Conservation (phyloP, 768 basidiomycete genomes). For the Amyloporia xantha region DNA sequence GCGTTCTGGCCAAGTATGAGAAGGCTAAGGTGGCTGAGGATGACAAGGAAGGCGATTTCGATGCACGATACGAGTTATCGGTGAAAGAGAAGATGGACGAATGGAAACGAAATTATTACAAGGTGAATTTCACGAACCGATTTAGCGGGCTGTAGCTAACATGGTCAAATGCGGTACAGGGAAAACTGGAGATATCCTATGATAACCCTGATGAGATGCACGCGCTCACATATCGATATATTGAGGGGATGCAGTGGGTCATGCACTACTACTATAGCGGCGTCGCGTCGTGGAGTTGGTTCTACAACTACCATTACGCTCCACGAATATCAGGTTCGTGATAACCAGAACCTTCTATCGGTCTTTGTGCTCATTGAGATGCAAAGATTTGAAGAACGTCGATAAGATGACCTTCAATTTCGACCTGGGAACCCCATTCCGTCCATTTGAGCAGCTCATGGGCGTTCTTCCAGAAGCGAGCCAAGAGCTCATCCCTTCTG, state of each 20-base stretch:
- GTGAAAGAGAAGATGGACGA: slow-evolving; percentile 81
- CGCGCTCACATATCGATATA: slow-evolving; percentile 71
- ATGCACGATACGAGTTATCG: slow-evolving; percentile 67
- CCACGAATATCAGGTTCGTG: slow-evolving; percentile 87
- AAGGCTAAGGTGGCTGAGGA: slow-evolving; percentile 73
- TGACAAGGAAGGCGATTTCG: slow-evolving; percentile 68
- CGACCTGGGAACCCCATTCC: slow-evolving; percentile 82
- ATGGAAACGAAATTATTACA: slow-evolving; percentile 90
- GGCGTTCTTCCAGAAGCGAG: slow-evolving; percentile 92
- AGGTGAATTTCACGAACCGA: slow-evolving; percentile 37
- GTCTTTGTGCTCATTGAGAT: slow-evolving; percentile 15
- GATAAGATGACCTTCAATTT: slow-evolving; percentile 83
- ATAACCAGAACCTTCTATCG: not conserved
- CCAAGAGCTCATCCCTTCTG: slow-evolving; percentile 79
- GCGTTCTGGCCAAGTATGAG: slow-evolving; percentile 84
- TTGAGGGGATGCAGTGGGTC: slow-evolving; percentile 97
- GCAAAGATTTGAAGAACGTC: slow-evolving; percentile 53
- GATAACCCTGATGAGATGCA: slow-evolving; percentile 62
- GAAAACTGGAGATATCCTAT: slow-evolving; percentile 79
- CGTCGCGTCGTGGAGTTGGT: slow-evolving; percentile 98
- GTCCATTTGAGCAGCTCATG: slow-evolving; percentile 95
- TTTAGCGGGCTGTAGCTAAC: not conserved
- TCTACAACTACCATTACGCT: slow-evolving; percentile 96
- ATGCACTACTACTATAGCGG: slow-evolving; percentile 99
- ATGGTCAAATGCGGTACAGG: slow-evolving; percentile 45